Evolutionary conservation across 139 green algal species (phyloP), one percentile per base, ranked within the genome.

Genomic region (Chlamydomonas sp.): DNA sequence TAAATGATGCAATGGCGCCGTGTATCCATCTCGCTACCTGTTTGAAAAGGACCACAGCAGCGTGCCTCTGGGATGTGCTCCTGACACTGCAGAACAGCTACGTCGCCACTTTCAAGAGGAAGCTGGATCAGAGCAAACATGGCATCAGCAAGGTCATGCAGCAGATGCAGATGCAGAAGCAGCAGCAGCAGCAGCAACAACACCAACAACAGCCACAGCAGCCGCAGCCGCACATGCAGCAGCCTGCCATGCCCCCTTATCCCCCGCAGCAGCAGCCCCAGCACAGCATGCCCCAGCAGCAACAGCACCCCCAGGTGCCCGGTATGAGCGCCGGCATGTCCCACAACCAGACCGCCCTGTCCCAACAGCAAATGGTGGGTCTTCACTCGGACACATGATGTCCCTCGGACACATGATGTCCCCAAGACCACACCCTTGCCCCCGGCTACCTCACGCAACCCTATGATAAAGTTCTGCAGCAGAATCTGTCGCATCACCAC

Each of bases 111-210:
- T 60, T 80, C 3, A 4, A 79, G 0, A 79, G 87, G 9, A 88
- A 80, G 77, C 64, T 88, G 58, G 74, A 90, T 62, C 60, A 64
- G 8, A 61, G 80, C 75, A 58, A 64, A 87, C 63, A 84, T 60
- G 31, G 80, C 77, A 75, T 88, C 31, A 8, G 57, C 61, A 77
- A 83, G 85, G 72, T 64, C 64, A 61, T 64, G 67, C 15, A 80
- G 63, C 90, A 83, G 71, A 92, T 72, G 88, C 73, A 85, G 6
- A 74, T 69, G 31, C 76, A 80, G 60, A 66, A 82, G 57, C 63
- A 83, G 15, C 63, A 80, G 66, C 63, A 63, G 14, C 60, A 79
- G 72, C 64, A 78, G 59, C 71, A 78, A 1, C 18, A 63, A 76
- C 58, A 76, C 61, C 78, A 80, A 60, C 71, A 72, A 9, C 81